phyloP scores from a whole-genome alignment of 352 stramenopile genomes.

The Aphanomyces euteiches region DNA sequence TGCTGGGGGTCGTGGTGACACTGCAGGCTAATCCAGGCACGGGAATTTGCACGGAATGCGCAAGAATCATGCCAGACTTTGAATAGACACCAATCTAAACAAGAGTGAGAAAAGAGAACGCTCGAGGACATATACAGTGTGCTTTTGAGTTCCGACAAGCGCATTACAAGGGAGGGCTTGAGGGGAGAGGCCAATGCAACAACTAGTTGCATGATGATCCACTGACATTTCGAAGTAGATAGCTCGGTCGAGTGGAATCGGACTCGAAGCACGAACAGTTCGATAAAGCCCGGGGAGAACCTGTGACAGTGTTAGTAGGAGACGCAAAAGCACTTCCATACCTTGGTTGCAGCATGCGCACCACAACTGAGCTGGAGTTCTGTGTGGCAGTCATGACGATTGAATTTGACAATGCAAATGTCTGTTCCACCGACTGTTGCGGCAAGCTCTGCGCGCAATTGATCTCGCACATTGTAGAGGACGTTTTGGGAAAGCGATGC shows the following conservation, averaged over 20 bases:
- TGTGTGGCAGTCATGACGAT: slow-evolving; percentile 71
- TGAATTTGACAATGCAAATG: slow-evolving; percentile 43
- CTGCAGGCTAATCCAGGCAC: slow-evolving; percentile 55
- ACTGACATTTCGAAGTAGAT: slow-evolving; percentile 86
- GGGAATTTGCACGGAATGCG: slow-evolving; percentile 44
- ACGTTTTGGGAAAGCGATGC: slow-evolving; percentile 82
- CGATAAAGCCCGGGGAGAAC: slow-evolving; percentile 67
- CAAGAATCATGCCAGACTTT: slow-evolving; percentile 60
- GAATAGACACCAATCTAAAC: slow-evolving; percentile 78
- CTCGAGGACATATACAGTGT: slow-evolving; percentile 46
- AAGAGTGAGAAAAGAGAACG: not conserved
- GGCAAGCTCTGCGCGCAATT: slow-evolving; percentile 65
- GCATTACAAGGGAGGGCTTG: slow-evolving; percentile 72
- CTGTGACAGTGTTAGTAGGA: slow-evolving; percentile 26
- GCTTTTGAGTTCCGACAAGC: slow-evolving; percentile 67
- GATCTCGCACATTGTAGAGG: slow-evolving; percentile 74
- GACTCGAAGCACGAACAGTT: slow-evolving; percentile 61
- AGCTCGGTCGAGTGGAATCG: slow-evolving; percentile 59
- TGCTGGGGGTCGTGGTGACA: slow-evolving; percentile 53
- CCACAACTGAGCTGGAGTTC: slow-evolving; percentile 84
- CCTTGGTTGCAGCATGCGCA: slow-evolving; percentile 77
- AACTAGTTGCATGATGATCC: slow-evolving; percentile 52
- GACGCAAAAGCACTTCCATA: slow-evolving; percentile 30
- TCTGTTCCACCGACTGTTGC: slow-evolving; percentile 52
- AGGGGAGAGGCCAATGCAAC: slow-evolving; percentile 77